Base-by-base conservation (phyloP, 768 basidiomycete species). In the Hygrophoropsis aurantiaca region DNA sequence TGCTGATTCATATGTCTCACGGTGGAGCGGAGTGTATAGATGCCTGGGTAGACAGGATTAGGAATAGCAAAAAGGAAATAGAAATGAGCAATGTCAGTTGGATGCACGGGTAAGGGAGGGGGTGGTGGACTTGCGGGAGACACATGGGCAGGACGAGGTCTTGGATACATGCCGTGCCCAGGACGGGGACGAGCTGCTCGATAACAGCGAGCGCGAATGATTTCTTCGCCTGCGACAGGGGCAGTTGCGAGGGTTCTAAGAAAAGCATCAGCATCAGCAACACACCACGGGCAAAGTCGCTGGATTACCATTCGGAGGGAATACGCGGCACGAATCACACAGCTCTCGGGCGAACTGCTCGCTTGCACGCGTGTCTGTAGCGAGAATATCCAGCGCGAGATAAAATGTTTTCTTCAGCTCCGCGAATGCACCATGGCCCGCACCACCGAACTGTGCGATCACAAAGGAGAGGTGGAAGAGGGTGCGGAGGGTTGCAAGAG, bases 1-100 rank as follows among this genome's bases (percentile, higher is more conserved):
- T 1, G 90, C 82, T 0, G 89, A 86, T 62, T 94, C 91, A 56
- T 82, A 94, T n/a, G 81, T 81, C 53, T 92, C 87, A 26, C 86
- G 81, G 53, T 88, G 73, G 11, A 46, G 47, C 2, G 81, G 54
- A 47, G 83, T 75, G 44, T 70, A 74, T 23, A 91, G 71, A 59
- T 85, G 78, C 15, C 89, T 90, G 55, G 34, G 36, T 6, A 38
- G 38, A 36, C 21, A 18, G n/a, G n/a, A n/a, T n/a, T n/a, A n/a
- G n/a, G n/a, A n/a, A n/a, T n/a, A n/a, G n/a, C n/a, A n/a, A n/a
- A n/a, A n/a, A n/a, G n/a, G n/a, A 44, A 13, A 50, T 46, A 47
- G 39, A 25, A 19, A 42, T n/a, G n/a, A n/a, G n/a, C n/a, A n/a
- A n/a, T n/a, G n/a, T n/a, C 33, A 19, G 33, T 38, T 25, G 32